A percentile compares a stretch with the other conserved stretches of the same genome.
phyloP scores from a whole-genome alignment of 1,139 yeast genomes.

The Nakaseomyces bracarensis region DNA sequence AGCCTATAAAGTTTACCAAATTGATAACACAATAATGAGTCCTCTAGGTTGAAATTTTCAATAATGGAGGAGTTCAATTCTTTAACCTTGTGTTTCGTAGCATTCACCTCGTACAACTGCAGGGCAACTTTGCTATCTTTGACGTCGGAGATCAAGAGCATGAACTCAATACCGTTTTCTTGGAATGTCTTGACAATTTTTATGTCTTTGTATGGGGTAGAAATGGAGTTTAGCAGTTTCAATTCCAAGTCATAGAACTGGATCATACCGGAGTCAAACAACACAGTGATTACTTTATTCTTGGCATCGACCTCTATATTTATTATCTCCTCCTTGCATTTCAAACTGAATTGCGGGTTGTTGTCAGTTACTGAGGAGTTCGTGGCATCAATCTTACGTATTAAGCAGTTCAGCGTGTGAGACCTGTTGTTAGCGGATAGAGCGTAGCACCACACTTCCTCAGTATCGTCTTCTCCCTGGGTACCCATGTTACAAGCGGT shows the following conservation, averaged over 20 bases:
- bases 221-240: slow-evolving; percentile 19
- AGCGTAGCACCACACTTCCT: slow-evolving; percentile 8
- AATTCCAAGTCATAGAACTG: slow-evolving; percentile 31
- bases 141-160: slow-evolving; percentile 22
- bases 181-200: slow-evolving; percentile 20
- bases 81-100: slow-evolving; percentile 12
- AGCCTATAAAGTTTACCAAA: slow-evolving; percentile 26
- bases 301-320: slow-evolving; percentile 22
- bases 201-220: slow-evolving; percentile 22
- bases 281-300: slow-evolving; percentile 35
- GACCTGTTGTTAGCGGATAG: slow-evolving; percentile 5
- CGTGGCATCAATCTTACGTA: slow-evolving; percentile 2
- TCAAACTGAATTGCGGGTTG: slow-evolving; percentile 20
- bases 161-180: slow-evolving; percentile 15
- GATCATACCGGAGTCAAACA: slow-evolving; percentile 41
- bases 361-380: slow-evolving; percentile 8
- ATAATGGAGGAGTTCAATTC: slow-evolving; percentile 25
- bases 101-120: slow-evolving; percentile 20
- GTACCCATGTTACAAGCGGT: slow-evolving; percentile 27
- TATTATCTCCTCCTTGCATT: slow-evolving; percentile 30
- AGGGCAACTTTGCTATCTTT: slow-evolving; percentile 20
- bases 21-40: slow-evolving; percentile 23
- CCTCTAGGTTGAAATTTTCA: slow-evolving; percentile 19
- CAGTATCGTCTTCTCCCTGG: slow-evolving; percentile 5
- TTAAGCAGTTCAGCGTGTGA: slow-evolving; percentile 6